Percentiles rank a stretch among this genome's conserved stretches.
These are phyloP conservation scores for Paramecium caudatum DNA, from an alignment of 73 alveolate species.

Conservation along the genomic window DNA sequence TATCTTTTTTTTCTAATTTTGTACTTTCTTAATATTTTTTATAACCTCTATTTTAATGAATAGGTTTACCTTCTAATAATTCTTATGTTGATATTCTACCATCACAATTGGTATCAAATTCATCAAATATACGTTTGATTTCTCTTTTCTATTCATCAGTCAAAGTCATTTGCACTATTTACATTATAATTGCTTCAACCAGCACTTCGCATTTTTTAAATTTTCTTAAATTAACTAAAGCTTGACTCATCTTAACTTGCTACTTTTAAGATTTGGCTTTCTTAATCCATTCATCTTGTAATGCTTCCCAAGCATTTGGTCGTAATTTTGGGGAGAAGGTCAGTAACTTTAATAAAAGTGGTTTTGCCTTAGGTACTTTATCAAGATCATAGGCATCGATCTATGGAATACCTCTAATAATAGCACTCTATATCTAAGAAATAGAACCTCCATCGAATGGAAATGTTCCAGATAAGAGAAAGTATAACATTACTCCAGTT, in stretches of 20 bases:
- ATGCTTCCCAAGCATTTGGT: slow-evolving; percentile 84
- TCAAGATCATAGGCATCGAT: slow-evolving; percentile 83
- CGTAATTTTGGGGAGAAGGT: slow-evolving; percentile 81
- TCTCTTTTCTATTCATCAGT: slow-evolving; percentile 7
- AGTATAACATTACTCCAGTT: slow-evolving; percentile 62
- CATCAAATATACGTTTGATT: neutral
- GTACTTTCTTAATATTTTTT: slow-evolving; percentile 34
- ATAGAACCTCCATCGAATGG: slow-evolving; percentile 77
- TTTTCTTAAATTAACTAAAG: slow-evolving; percentile 20
- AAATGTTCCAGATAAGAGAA: slow-evolving; percentile 59
- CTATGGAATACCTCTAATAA: slow-evolving; percentile 74
- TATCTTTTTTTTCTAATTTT: neutral
- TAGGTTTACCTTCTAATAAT: slow-evolving; percentile 8
- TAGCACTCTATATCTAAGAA: slow-evolving; percentile 76
- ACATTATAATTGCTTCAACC: slow-evolving; percentile 17
- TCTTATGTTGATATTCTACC: slow-evolving; percentile 40
- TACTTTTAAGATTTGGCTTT: neutral
- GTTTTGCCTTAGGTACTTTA: slow-evolving; percentile 85
- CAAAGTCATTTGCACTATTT: slow-evolving; percentile 25
- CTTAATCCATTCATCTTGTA: slow-evolving; percentile 83
- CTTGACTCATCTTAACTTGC: neutral
- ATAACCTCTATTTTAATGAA: slow-evolving; percentile 27
- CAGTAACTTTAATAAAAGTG: slow-evolving; percentile 82
- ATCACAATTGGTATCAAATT: slow-evolving; percentile 36
- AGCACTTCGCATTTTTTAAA: slow-evolving; percentile 6